These are phyloP conservation scores for Beauveria rudraprayagi DNA, from an alignment of 2,329 filamentous ascomycete species.

Conservation along the genomic window DNA sequence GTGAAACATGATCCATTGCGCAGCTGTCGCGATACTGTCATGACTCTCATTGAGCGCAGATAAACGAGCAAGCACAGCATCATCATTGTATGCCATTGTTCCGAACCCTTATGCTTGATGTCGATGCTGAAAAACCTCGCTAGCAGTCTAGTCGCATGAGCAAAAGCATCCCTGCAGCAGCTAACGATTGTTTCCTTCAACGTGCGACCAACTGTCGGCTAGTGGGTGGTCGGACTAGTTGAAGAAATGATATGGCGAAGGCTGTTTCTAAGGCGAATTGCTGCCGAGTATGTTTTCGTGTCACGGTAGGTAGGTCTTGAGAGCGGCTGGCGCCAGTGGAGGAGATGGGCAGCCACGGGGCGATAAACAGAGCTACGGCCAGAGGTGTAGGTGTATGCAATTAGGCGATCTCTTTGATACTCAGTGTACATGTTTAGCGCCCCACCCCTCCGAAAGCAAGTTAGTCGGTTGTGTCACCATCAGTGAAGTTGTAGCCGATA, in stretches of 20 bases:
- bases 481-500: too few relatives aligned
- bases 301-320: not conserved
- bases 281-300: not conserved
- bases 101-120: conserved; percentile 14
- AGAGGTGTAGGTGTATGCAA: not conserved
- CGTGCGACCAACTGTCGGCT: not conserved
- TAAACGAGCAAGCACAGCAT: conserved; percentile 89
- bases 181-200: not conserved
- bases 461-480: too few relatives aligned
- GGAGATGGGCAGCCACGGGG: not conserved
- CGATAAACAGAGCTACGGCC: not conserved
- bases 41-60: conserved; percentile 95
- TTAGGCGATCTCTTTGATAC: conserved; percentile 1
- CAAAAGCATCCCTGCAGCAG: not conserved
- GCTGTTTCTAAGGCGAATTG: not conserved
- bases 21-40: conserved; percentile 90
- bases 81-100: conserved; percentile 87
- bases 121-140: not conserved
- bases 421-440: not conserved
- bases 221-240: not conserved
- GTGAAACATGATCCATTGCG: conserved; percentile 99
- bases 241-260: too few relatives aligned
- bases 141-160: not conserved
- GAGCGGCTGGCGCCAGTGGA: not conserved
- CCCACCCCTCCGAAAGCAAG: too few relatives aligned